Evolutionary conservation across 257 asterid genomes (phyloP).

Genomic region (Striga asiatica): DNA sequence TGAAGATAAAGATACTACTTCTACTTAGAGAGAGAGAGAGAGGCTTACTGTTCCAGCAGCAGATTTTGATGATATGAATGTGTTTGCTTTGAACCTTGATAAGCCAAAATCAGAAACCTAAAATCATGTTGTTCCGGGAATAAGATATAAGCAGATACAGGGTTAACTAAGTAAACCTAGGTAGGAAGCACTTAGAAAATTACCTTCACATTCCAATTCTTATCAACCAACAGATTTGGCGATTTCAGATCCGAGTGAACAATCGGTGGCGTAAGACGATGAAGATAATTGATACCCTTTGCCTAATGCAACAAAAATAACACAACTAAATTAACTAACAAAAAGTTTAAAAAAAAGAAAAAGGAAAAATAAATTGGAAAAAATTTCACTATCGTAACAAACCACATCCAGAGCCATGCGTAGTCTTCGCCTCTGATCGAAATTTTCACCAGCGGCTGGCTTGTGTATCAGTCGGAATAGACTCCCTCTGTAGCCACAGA

Average conservation of each 20-base stretch:
- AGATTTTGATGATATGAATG: conserved; percentile 83
- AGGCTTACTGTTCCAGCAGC: conserved; percentile 89
- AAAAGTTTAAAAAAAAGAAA: not conserved
- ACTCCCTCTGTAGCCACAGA: conserved; percentile 62
- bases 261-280: conserved; percentile 65
- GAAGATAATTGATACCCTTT: conserved; percentile 87
- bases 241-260: conserved; percentile 94
- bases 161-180: not conserved
- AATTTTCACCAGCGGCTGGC: conserved; percentile 74
- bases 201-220: conserved; percentile 89
- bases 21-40: conserved; percentile 15
- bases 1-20: too few relatives aligned
- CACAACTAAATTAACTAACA: conserved; percentile 6
- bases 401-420: conserved; percentile 98
- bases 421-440: conserved; percentile 72
- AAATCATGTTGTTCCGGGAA: not conserved
- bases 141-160: conserved; percentile 4
- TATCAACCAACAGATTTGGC: conserved; percentile 85
- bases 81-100: conserved; percentile 87
- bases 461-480: conserved; percentile 80
- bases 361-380: not conserved
- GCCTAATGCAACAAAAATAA: conserved; percentile 65
- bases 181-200: not conserved
- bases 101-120: conserved; percentile 94
- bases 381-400: conserved; percentile 20